These are phyloP conservation scores for Radiomyces spectabilis DNA, from an alignment of 192 early-diverging fungal genomes.

Conservation along the genomic window DNA sequence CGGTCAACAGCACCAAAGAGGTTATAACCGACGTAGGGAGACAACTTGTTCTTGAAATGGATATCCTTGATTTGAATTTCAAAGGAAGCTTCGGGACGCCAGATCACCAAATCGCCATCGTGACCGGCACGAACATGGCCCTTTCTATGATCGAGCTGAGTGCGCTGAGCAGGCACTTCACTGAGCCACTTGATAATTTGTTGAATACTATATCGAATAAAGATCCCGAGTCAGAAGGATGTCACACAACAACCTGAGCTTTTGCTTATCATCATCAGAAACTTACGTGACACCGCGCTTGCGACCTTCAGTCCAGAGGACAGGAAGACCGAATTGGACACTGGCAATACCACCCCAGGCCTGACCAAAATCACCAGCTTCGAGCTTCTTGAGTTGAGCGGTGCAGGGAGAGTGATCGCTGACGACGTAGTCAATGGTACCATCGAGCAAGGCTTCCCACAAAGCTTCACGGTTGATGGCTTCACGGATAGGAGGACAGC, in stretches of 20 bases:
- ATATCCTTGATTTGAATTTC: conserved; percentile 43
- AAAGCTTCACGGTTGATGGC: conserved; percentile 56
- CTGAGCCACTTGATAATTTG: conserved; percentile 47
- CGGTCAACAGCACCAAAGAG: conserved; percentile 61
- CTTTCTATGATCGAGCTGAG: conserved; percentile 54
- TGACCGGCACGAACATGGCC: conserved; percentile 59
- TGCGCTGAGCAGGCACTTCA: conserved; percentile 55
- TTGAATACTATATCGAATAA: conserved; percentile 16
- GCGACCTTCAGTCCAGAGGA: conserved; percentile 71
- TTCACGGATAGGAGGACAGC: conserved; percentile 77
- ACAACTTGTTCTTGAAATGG: conserved; percentile 77
- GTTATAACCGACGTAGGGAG: conserved; percentile 59
- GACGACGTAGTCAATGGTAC: conserved; percentile 75
- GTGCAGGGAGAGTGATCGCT: conserved; percentile 81
- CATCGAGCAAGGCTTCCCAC: conserved; percentile 70
- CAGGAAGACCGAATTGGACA: conserved; percentile 71
- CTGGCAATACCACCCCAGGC: conserved; percentile 82
- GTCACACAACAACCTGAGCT: too few relatives aligned
- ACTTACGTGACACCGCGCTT: conserved; percentile 51
- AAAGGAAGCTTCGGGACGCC: conserved; percentile 61
- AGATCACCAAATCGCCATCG: conserved; percentile 77
- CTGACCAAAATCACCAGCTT: conserved; percentile 65
- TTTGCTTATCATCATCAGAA: not conserved
- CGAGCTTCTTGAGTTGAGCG: conserved; percentile 63
- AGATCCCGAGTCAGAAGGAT: not conserved